A percentile compares a stretch with the other conserved stretches of the same genome.
These are phyloP conservation scores for Ganoderma sp. DNA, from an alignment of 1,284 basidiomycete species.

Conservation along the genomic window DNA sequence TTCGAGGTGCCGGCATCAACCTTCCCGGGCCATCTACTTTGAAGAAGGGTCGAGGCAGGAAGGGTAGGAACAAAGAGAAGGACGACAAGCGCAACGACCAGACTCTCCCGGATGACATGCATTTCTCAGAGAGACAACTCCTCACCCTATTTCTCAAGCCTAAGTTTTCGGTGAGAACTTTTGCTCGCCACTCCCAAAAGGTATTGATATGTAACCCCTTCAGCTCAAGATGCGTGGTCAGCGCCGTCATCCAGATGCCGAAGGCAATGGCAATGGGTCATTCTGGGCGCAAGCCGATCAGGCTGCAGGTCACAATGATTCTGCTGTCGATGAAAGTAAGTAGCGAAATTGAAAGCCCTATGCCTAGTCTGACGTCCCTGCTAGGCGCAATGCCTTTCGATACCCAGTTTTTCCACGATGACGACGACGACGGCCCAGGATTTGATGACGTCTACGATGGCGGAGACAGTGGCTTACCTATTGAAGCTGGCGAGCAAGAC, in stretches of 20 bases:
- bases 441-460: constrained; percentile 75
- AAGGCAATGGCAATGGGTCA: constrained; percentile 90
- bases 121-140: constrained; percentile 90
- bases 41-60: constrained; percentile 49
- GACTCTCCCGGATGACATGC: constrained; percentile 94
- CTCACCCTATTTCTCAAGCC: constrained; percentile 95
- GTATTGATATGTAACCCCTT: not conserved
- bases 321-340: constrained; percentile 70
- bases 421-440: constrained; percentile 80
- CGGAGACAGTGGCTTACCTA: constrained; percentile 51
- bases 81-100: constrained; percentile 76
- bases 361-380: not conserved
- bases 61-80: constrained; percentile 51
- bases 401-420: constrained; percentile 97
- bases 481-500: constrained; percentile 82
- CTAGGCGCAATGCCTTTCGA: constrained; percentile 68
- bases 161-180: constrained; percentile 74
- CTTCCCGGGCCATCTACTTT: constrained; percentile 61
- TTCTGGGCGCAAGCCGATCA: constrained; percentile 96
- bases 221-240: constrained; percentile 85
- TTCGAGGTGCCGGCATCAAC: constrained; percentile 68
- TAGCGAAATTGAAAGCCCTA: constrained; percentile 1
- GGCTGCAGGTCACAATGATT: constrained; percentile 55
- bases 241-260: constrained; percentile 61
- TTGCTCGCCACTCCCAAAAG: constrained; percentile 37